phyloP scores from a whole-genome alignment of 1,139 yeast species.

The Debaryomyces coudertii region DNA sequence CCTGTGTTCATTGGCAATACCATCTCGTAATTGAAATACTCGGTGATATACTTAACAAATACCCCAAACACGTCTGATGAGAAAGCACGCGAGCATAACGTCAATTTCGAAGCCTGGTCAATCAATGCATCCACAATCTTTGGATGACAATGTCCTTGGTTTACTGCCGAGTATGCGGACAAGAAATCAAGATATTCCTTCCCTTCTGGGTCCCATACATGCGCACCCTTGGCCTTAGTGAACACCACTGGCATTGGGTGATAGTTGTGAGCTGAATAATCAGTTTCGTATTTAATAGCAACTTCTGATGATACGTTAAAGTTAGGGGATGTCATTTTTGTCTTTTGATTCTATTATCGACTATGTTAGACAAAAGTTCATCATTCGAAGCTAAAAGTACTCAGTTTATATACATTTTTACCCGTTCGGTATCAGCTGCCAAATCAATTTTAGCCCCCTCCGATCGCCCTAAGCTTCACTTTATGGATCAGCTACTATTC shows the following conservation, averaged over 20 bases:
- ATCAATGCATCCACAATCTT: conserved; percentile 81
- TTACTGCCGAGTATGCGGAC: conserved; percentile 95
- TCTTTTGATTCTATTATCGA: neutral
- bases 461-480: neutral
- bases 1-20: conserved; percentile 98
- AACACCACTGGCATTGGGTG: conserved; percentile 97
- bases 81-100: conserved; percentile 91
- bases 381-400: neutral
- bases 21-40: conserved; percentile 87
- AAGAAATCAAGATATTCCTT: conserved; percentile 83
- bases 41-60: conserved; percentile 87
- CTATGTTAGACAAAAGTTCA: neutral
- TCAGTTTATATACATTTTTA: conserved; percentile 3
- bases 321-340: conserved; percentile 18
- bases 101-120: conserved; percentile 84
- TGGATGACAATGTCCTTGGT: conserved; percentile 98
- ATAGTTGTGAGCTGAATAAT: conserved; percentile 94
- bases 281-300: conserved; percentile 69
- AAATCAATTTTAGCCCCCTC: conserved; percentile 2
- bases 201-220: conserved; percentile 98
- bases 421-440: conserved; percentile 5
- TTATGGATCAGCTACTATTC: neutral
- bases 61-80: conserved; percentile 87
- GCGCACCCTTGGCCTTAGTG: conserved; percentile 84
- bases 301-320: conserved; percentile 61